Evolutionary conservation across 352 stramenopile species (phyloP), one percentile per base, ranked within the genome.

Genomic region (Blastocystis sp.): DNA sequence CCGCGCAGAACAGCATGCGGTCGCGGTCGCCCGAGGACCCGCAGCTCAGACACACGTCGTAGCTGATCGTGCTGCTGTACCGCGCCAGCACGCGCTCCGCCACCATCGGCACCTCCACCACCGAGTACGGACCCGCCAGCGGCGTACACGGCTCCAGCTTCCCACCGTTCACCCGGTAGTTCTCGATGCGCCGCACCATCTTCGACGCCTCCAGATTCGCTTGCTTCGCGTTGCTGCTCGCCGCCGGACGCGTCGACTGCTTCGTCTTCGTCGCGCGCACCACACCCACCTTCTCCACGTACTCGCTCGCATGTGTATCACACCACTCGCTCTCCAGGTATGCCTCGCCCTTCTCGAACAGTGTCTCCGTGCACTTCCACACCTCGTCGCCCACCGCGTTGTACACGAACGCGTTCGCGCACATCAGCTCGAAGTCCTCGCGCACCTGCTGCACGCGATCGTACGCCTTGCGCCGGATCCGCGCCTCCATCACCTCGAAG

Each of bases 381-480:
- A 77, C 67, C 52, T 77, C 67, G 28, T 77, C 67, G 43, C 67
- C 67, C 19, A 77, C 10, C 41, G 11, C 28, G 28, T 77, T 77
- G 67, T 77, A 77, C 38, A 77, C 38, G 52, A 77, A 77, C 28
- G 67, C 67, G 41, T 77, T 77, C 11, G 56, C 11, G 23, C 67
- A 77, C 67, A 77, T 77, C 43, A 56, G 21, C 28, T 77, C 67
- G 28, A 77, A 77, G 52, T 77, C 67, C 43, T 77, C 67, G 19
- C 67, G 67, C 21, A 77, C 43, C 52, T 77, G 17, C 43, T 77
- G 67, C 43, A 14, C 21, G 10, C 28, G 19, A 28, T 3, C 21
- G 28, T 77, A 77, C 43, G 23, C 10, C 28, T 77, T 77, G 11
- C 19, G 19, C 28, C 23, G 2, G 1, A 77, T 10, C 2, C 67